Evolutionary conservation across 371 early-diverging fungal species (phyloP), one percentile per base, ranked within the genome.

Genomic region (Lichtheimia ornata): DNA sequence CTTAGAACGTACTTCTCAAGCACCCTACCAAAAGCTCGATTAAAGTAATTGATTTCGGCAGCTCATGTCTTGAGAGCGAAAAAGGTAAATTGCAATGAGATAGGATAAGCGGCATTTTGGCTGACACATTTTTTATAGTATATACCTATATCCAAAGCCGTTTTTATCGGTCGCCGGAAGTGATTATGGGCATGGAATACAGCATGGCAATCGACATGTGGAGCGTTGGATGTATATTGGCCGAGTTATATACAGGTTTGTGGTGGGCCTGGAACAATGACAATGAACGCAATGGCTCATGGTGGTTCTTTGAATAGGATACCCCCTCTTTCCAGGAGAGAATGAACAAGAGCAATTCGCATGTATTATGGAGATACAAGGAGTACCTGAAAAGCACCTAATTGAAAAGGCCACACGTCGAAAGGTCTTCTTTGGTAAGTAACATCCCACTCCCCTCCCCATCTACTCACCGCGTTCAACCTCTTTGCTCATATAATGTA

Each of bases 31-130:
- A 84, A 55, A 86, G 86, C 53, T 76, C 79, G 27, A 92, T 99
- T 74, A 99, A 99, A 77, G 95, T 99, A 40, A 99, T 99, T 73
- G 99, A 99, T 77, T 97, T 99, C 77, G 99, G 99, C 6, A 94
- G 93, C 66, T 91, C 94, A 66, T 96, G 96, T 65, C 84, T 90
- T 7, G 92, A 94, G 66, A 79, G 82, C 51, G 93, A 96, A 65
- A 86, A 86, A 72, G 76, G 75, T 77, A 70, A 64, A 14, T 14
- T 44, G 30, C 17, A 25, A 53, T 15, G 88, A 90, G 64, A 73
- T 25, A 14, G 7, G 17, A 27, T 17, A 30, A 61, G 27, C n/a
- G 53, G 17, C 20, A 43, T 17, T 63, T 63, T 27, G 14, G 43
- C n/a, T 59, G 60, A 61, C 17, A 55, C 6, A 1, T 56, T 28